Evolutionary conservation across 805 yeast species (phyloP), one percentile per base, ranked within the genome.

Genomic region (Wickerhamiella lipophila): DNA sequence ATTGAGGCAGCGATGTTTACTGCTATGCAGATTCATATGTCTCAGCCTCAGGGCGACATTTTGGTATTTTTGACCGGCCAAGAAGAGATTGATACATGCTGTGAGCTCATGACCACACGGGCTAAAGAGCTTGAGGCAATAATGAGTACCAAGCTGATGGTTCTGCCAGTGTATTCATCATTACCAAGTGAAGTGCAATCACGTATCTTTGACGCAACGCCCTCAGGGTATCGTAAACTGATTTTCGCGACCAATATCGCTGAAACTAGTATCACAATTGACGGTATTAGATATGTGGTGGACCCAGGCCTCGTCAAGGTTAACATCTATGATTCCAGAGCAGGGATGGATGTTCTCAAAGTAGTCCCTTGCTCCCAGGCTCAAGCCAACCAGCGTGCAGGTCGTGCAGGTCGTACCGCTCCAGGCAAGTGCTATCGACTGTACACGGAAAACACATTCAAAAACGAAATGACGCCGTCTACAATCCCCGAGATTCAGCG

Each of bases 351-450:
- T 52, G 80, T 88, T 29, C 71, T 92, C 52, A 77, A 81, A 42
- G 87, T 92, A 4, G 77, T 81, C 13, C 94, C 96, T 0, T 86
- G 94, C 54, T 88, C 97, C 0, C 79, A 80, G 59, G 98, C 98
- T 0, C 87, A 95, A 39, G 96, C 96, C 0, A 88, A 86, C 58
- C 98, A 92, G 66, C 72, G 98, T 59, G 88, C 96, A 1, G 98
- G 98, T 61, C 78, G 98, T 69, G 98, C 97, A 5, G 98, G 98
- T 38, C 80, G 98, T 69, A 87, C 94, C 6, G 88, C 95, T 1
- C 96, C 97, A 0, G 98, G 98, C 15, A 84, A 85, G 61, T 92
- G 97, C 65, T 92, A 82, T 59, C 64, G 99, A 34, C 67, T 92
- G 19, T 92, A 78, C 61, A 89, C 98, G 0, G 84, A 85, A 60